Conservation (phyloP, 139 green algal genomes). For the Zygnema cylindricum region DNA sequence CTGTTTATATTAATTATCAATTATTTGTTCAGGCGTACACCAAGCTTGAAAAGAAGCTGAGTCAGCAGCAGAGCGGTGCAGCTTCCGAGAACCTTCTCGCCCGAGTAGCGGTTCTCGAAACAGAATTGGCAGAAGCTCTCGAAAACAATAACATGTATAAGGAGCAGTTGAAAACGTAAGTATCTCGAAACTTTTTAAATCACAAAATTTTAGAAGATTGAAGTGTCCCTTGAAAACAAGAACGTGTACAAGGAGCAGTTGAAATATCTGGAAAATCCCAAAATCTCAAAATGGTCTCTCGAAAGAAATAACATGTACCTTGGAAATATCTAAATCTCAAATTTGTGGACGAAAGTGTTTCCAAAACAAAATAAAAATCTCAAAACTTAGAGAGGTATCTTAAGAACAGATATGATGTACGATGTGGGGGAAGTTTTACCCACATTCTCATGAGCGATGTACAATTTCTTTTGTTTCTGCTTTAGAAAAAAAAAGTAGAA, state of each 20-base stretch:
- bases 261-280: not conserved
- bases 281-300: not conserved
- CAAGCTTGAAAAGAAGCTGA: not conserved
- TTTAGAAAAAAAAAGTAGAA: not conserved
- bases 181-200: not conserved
- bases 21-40: conserved; percentile 8
- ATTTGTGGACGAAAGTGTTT: not conserved
- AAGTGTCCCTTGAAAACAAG: not conserved
- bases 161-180: conserved; percentile 41
- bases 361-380: no score
- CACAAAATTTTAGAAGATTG: not conserved
- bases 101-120: conserved; percentile 38
- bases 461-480: not conserved
- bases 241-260: not conserved
- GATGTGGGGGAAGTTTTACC: not conserved
- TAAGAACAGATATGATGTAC: no score
- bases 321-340: not conserved
- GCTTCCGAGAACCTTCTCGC: conserved; percentile 1
- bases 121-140: conserved; percentile 40
- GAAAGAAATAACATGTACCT: not conserved
- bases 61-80: not conserved
- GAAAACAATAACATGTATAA: conserved; percentile 29
- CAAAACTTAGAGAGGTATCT: no score
- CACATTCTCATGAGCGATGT: not conserved
- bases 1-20: not conserved